Evolutionary conservation across 139 green algal species (phyloP), one percentile per base, ranked within the genome.

Genomic region (Choricystis sp.): DNA sequence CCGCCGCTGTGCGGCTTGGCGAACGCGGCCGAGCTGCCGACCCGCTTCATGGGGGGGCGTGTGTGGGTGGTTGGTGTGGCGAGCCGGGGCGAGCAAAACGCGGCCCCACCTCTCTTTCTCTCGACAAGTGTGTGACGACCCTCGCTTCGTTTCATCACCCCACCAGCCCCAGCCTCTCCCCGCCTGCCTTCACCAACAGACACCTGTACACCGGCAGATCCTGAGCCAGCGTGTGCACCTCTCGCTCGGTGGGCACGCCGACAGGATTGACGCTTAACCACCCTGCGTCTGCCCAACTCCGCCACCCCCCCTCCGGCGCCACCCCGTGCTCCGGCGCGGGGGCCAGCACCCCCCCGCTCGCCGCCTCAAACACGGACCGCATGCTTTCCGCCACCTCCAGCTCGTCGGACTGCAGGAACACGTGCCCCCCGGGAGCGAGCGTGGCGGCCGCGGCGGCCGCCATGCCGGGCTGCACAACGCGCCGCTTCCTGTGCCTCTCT

Each of bases 371-470:
- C 49, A 74, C 59, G 29, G 80, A 69, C 1, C 74, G 66, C 80
- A 89, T 89, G 52, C 76, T 68, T 29, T 70, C 61, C 0, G 66
- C 69, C 29, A 73, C 73, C 52, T 81, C 66, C 63, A 77, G 59
- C 3, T 92, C 76, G 63, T 93, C 87, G 1, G 80, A 87, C 71
- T 92, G 84, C 55, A 94, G 63, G 60, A 94, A 86, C 29, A 95
- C 62, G 9, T 63, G 67, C 2, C 72, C 74, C 1, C 66, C 69
- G 16, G 64, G 71, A 23, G 59, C 16, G 29, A 84, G 60, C 24
- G 74, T 24, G 9, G 70, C 30, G 0, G 19, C 31, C 23, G 82
- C 40, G 2, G 62, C 63, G 49, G 69, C 21, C 30, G 85, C 78
- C 21, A 86, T 56, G 29, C 65, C n/a, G 28, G 66, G 72, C 78